Base-by-base conservation (phyloP, 441 rosid species). In the Croton setiger region DNA sequence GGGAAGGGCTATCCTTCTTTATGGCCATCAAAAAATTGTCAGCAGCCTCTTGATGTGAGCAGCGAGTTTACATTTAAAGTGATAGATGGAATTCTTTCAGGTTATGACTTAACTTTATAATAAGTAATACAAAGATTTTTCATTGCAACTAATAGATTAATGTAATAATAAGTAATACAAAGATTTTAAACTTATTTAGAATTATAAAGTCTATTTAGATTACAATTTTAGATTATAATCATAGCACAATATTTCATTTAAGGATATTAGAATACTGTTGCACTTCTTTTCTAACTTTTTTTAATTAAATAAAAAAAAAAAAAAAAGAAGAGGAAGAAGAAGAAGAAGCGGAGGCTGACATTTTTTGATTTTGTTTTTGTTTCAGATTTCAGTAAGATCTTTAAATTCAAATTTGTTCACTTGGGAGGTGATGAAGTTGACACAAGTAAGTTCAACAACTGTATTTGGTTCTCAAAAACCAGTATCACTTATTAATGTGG, bases 371-470 rank as follows among this genome's bases (percentile, higher is more conserved):
- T 49, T 27, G n/a, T 66, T 23, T 36, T 27, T 48, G 39, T 61
- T 76, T 76, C 86, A 90, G 93, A 90, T 80, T 85, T 90, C 76
- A 90, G 93, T 74, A 90, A 88, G 87, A 77, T 90, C 80, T 89
- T 89, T 64, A 82, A 85, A 68, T 90, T 80, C 77, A 86, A 79
- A 75, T 86, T 88, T 60, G 78, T 86, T 52, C 96, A 90, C 74
- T 77, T 88, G 86, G 93, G 93, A 63, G 96, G 93, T 31, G 96
- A 90, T 64, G 96, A 90, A 82, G 93, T 90, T 47, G 54, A 86
- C 61, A 81, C 91, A 74, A 77, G 96, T 90, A 79, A 81, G 77
- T 80, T 73, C 10, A 56, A 66, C 60, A 31, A 23, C 36, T 37
- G 8, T 11, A 20, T 37, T 51, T 59, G 41, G 15, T 21, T 54